A percentile compares a stretch with the other conserved stretches of the same genome.
Evolutionary conservation across 2,329 filamentous ascomycete genomes (phyloP).

Genomic region (Alternaria tenuissima): DNA sequence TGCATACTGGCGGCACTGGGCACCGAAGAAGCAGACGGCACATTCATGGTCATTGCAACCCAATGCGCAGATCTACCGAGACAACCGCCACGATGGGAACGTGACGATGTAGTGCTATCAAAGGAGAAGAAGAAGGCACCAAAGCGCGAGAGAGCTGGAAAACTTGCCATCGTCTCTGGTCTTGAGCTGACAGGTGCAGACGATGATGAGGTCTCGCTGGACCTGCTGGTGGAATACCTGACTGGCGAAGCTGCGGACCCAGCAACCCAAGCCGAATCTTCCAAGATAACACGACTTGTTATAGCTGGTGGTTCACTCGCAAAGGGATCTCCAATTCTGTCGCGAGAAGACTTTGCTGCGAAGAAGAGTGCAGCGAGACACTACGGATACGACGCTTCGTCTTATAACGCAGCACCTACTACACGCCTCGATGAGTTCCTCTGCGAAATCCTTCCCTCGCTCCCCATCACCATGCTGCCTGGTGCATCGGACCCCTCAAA

Average conservation of each 20-base stretch:
- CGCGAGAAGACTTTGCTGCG: constrained; percentile 55
- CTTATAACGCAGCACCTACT: constrained; percentile 88
- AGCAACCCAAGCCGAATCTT: constrained; percentile 65
- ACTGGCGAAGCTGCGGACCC: constrained; percentile 79
- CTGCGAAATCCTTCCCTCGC: constrained; percentile 78
- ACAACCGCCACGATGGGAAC: constrained; percentile 81
- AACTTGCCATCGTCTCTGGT: constrained; percentile 89
- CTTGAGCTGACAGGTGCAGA: constrained; percentile 81
- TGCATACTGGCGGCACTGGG: constrained; percentile 95
- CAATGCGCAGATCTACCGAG: constrained; percentile 86
- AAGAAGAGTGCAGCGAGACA: constrained; percentile 71
- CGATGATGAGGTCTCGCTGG: constrained; percentile 76
- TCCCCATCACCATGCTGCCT: constrained; percentile 89
- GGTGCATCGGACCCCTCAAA: constrained; percentile 88
- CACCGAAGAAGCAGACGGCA: constrained; percentile 89
- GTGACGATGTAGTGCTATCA: constrained; percentile 60
- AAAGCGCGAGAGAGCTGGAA: constrained; percentile 62
- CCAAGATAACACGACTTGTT: constrained; percentile 81
- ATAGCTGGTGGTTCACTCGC: constrained; percentile 90
- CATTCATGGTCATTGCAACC: constrained; percentile 90
- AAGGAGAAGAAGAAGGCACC: constrained; percentile 48
- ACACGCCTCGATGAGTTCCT: constrained; percentile 86
- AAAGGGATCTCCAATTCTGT: constrained; percentile 56
- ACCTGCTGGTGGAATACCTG: constrained; percentile 84
- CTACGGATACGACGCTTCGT: constrained; percentile 90